A percentile compares a stretch with the other conserved stretches of the same genome.
These are phyloP conservation scores for Petunia hybrid DNA, from an alignment of 305 asterid species.

Conservation along the genomic window DNA sequence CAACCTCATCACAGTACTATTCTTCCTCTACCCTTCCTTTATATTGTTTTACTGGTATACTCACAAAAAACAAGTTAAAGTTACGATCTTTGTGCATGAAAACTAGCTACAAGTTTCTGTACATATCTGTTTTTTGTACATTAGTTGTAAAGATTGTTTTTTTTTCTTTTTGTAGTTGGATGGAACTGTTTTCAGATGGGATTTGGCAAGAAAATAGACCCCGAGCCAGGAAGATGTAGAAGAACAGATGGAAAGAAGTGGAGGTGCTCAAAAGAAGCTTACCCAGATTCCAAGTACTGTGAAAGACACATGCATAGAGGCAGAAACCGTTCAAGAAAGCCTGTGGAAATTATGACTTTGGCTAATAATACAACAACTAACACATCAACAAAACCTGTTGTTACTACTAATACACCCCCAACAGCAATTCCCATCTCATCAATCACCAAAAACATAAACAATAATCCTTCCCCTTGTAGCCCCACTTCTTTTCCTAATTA, in stretches of 20 bases:
- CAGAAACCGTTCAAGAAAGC: slow-evolving; percentile 99
- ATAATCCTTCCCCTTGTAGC: not conserved
- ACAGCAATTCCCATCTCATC: slow-evolving; percentile 46
- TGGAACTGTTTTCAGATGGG: slow-evolving; percentile 84
- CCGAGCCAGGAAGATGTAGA: slow-evolving; percentile 93
- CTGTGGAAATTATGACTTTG: slow-evolving; percentile 71
- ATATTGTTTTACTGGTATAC: not conserved
- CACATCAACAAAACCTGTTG: slow-evolving; percentile 34
- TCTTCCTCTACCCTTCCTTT: not conserved
- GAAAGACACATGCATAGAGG: slow-evolving; percentile 98
- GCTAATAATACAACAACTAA: slow-evolving; percentile 28
- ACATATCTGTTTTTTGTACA: not conserved
- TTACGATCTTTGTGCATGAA: not conserved
- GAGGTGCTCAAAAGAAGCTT: slow-evolving; percentile 91
- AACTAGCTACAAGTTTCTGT: not conserved
- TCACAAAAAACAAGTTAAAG: not conserved
- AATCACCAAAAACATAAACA: slow-evolving; percentile 34
- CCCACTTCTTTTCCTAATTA: not conserved
- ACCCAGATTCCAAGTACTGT: slow-evolving; percentile 90
- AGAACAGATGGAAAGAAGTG: slow-evolving; percentile 95
- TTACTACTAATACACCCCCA: slow-evolving; percentile 34
- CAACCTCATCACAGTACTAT: slow-evolving; percentile 66
- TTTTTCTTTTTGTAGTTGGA: slow-evolving; percentile 58
- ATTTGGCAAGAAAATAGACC: slow-evolving; percentile 83
- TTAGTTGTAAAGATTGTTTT: not conserved